phyloP scores from a whole-genome alignment of 2,329 filamentous ascomycete species.

The Paecilomyces sp. region DNA sequence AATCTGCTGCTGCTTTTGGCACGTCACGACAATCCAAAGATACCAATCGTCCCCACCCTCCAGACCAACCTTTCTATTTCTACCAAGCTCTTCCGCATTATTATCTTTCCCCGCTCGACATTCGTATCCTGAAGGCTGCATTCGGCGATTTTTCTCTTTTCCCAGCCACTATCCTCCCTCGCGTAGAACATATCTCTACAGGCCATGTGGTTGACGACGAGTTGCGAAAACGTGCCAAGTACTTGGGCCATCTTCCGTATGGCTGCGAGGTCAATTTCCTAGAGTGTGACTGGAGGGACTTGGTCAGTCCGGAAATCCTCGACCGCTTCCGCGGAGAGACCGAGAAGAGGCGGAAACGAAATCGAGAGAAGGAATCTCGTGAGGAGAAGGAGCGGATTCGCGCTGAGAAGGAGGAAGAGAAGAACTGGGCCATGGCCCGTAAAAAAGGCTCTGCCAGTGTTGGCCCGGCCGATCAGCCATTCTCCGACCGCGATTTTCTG shows the following conservation, averaged over 20 bases:
- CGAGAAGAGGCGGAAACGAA: slow-evolving; percentile 65
- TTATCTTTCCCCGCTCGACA: slow-evolving; percentile 84
- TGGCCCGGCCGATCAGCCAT: slow-evolving; percentile 33
- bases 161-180: slow-evolving; percentile 76
- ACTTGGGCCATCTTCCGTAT: slow-evolving; percentile 75
- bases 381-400: slow-evolving; percentile 80
- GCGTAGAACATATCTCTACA: slow-evolving; percentile 81
- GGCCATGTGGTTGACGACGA: slow-evolving; percentile 83
- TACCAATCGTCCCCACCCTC: slow-evolving; percentile 36
- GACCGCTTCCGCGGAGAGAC: slow-evolving; percentile 70
- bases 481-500: slow-evolving; percentile 58
- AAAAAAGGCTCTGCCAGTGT: slow-evolving; percentile 47
- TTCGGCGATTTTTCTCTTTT: slow-evolving; percentile 78
- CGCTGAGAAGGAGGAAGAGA: slow-evolving; percentile 72
- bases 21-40: slow-evolving; percentile 15
- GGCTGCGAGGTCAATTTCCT: slow-evolving; percentile 89
- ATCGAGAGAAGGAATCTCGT: slow-evolving; percentile 73
- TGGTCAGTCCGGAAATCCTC: slow-evolving; percentile 69
- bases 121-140: slow-evolving; percentile 82
- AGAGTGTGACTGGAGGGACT: slow-evolving; percentile 92
- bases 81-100: slow-evolving; percentile 83
- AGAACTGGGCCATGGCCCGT: slow-evolving; percentile 60
- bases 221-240: slow-evolving; percentile 75
- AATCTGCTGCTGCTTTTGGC: slow-evolving; percentile 1
- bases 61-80: slow-evolving; percentile 65